These are phyloP conservation scores for Ceraceosorus guamensis DNA, from an alignment of 1,284 basidiomycete genomes.

Conservation along the genomic window DNA sequence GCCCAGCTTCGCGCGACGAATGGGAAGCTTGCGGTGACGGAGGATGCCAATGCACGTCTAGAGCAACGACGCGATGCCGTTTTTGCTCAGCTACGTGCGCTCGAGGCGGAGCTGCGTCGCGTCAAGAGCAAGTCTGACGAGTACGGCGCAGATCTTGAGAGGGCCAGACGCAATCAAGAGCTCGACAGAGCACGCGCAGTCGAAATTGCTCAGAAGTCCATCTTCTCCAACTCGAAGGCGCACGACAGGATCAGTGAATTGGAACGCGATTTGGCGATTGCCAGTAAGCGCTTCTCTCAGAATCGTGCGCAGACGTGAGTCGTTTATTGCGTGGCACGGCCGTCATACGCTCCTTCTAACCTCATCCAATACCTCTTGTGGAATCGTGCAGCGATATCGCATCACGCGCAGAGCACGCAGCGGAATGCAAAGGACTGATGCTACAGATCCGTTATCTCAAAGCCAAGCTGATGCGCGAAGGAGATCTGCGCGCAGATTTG, in stretches of 20 bases:
- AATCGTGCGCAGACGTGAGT: conserved; percentile 4
- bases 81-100: conserved; percentile 24
- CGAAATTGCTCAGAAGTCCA: neutral
- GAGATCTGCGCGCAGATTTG: conserved; percentile 68
- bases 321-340: conserved; percentile 18
- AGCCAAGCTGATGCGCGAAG: conserved; percentile 79
- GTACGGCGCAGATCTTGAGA: conserved; percentile 26
- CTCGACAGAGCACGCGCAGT: conserved; percentile 2
- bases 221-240: neutral
- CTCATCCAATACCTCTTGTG: conserved; percentile 2
- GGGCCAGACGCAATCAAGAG: conserved; percentile 18
- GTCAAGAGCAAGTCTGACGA: conserved; percentile 22
- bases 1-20: conserved; percentile 19
- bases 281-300: neutral
- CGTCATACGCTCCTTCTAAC: neutral
- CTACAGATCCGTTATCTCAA: conserved; percentile 87
- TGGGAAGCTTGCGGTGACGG: conserved; percentile 15
- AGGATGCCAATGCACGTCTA: conserved; percentile 25
- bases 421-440: conserved; percentile 77
- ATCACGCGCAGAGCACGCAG: conserved; percentile 59
- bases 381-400: conserved; percentile 2
- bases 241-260: conserved; percentile 10
- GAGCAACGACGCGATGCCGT: conserved; percentile 22
- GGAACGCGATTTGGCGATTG: neutral
- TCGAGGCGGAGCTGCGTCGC: conserved; percentile 23